Percentiles rank a stretch among this genome's conserved stretches.
Conservation (phyloP, 2,329 filamentous ascomycete genomes). For the Byssothecium circinans region DNA sequence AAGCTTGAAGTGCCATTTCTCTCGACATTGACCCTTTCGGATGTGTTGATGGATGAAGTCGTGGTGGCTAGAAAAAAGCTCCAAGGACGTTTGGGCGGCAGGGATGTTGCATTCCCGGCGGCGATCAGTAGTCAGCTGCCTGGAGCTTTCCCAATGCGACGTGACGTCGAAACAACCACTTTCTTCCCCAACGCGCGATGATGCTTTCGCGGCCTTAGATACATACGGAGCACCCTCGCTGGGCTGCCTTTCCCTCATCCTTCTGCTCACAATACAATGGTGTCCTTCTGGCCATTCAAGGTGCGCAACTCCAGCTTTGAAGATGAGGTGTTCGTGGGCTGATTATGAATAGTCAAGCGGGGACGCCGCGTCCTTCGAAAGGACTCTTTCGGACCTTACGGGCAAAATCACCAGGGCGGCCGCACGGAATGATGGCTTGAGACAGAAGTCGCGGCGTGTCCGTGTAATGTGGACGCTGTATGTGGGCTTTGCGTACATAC, state of each 20-base stretch:
- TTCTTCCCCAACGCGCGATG: slow-evolving; percentile 22
- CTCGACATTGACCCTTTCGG: slow-evolving; percentile 19
- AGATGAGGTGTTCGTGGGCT: slow-evolving; percentile 8
- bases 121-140: slow-evolving; percentile 25
- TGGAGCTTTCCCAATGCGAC: slow-evolving; percentile 9
- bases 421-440: slow-evolving; percentile 70
- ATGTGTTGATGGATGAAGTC: not conserved
- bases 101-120: slow-evolving; percentile 21
- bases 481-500: slow-evolving; percentile 83
- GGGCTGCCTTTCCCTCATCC: slow-evolving; percentile 29
- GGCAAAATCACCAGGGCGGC: slow-evolving; percentile 78
- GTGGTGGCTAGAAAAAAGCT: slow-evolving; percentile 26
- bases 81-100: slow-evolving; percentile 19
- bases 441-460: slow-evolving; percentile 72
- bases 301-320: slow-evolving; percentile 46
- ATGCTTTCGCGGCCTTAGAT: slow-evolving; percentile 29
- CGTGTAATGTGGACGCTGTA: slow-evolving; percentile 91
- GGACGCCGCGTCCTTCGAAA: slow-evolving; percentile 92
- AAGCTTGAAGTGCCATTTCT: slow-evolving; percentile 70
- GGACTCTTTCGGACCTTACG: slow-evolving; percentile 78
- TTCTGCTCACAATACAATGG: slow-evolving; percentile 58
- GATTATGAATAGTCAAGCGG: slow-evolving; percentile 63
- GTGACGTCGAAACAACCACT: slow-evolving; percentile 12
- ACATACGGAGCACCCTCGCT: slow-evolving; percentile 22
- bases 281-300: slow-evolving; percentile 84